Base-by-base conservation (phyloP, 352 stramenopile genomes). In the Globisporangium abappressorium region DNA sequence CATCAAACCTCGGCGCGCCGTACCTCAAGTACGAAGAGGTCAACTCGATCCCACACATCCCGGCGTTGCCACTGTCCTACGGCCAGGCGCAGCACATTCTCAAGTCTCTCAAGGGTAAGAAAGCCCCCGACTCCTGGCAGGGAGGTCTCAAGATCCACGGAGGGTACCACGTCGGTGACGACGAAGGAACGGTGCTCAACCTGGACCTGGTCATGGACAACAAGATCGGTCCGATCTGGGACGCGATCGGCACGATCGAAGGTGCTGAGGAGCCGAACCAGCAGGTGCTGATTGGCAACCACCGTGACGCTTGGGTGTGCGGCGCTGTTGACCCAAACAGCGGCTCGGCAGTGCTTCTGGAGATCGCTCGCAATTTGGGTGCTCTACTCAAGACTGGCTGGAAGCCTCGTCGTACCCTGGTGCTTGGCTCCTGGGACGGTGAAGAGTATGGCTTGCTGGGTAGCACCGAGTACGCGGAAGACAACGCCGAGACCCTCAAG, bases 221-320 rank as follows among this genome's bases (percentile, higher is more conserved):
- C 74, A 75, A 71, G 20, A 74, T 94, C 24, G 77, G 77, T 2
- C 76, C 81, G 20, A 93, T 98, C 55, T 95, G 90, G 86, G 93
- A 97, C 72, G 89, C 97, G 1, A 86, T 97, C 22, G 88, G 78
- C 24, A 90, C 78, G 15, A 93, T 98, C 62, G 76, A 89, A 53
- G 89, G 85, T 33, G 59, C 67, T 0, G 73, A 84, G 18, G 72
- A 85, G 33, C 75, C 87, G 2, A 85, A 94, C 18, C 74, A 90
- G 63, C 82, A 85, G 20, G 82, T 97, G 11, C 34, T 97, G n/a
- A 81, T 97, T 33, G 89, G 90, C 36, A 98, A 97, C 71, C 92
- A 97, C 69, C 86, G 92, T n/a, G 92, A 98, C 71, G 91, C 90
- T 3, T 98, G 92, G 92, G 88, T 97, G 0, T 96, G 89, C 61